Conservation (phyloP, 2,329 filamentous ascomycete genomes). For the Clarireedia monteithiana region DNA sequence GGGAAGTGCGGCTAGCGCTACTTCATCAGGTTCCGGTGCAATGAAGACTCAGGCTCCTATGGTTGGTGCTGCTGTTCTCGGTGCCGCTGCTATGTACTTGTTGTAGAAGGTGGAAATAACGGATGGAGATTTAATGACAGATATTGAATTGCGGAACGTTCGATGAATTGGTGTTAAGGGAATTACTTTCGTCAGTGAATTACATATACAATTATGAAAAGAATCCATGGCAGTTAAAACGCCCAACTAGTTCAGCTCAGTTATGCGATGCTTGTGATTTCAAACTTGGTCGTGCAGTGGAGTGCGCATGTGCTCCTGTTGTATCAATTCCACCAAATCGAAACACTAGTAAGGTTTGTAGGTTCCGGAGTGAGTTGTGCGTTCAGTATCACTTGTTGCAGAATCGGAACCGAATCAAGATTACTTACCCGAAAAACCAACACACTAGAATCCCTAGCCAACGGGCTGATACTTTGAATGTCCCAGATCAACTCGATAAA, state of each 20-base stretch:
- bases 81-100: conserved; percentile 5
- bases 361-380: too few relatives aligned
- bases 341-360: too few relatives aligned
- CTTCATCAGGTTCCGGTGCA: conserved; percentile 3
- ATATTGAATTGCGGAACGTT: neutral
- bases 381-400: too few relatives aligned
- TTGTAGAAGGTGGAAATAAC: conserved; percentile 1
- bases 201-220: neutral
- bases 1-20: neutral
- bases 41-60: conserved; percentile 8
- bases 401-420: too few relatives aligned
- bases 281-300: too few relatives aligned
- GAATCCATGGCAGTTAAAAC: neutral
- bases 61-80: conserved; percentile 2
- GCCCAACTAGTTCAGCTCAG: neutral
- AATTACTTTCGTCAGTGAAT: neutral
- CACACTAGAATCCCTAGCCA: too few relatives aligned
- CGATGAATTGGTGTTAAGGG: neutral
- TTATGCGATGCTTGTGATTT: neutral
- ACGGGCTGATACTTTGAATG: too few relatives aligned
- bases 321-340: too few relatives aligned
- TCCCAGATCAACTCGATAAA: too few relatives aligned
- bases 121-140: neutral
- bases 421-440: too few relatives aligned
- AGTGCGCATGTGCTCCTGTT: too few relatives aligned